Base-by-base conservation (phyloP, 192 early-diverging fungal species). In the Dissophora globulifera region DNA sequence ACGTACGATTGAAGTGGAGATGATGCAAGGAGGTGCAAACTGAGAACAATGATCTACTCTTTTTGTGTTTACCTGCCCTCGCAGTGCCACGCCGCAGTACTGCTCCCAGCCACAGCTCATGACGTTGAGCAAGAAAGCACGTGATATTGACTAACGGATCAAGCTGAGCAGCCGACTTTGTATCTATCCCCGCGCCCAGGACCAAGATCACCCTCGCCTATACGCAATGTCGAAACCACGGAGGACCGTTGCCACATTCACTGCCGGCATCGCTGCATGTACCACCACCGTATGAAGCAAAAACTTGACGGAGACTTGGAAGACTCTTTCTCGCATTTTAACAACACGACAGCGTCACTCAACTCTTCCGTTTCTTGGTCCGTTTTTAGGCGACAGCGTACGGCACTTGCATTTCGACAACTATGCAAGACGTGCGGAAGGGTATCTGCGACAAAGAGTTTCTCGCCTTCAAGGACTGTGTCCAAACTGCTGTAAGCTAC, bases 361-460 rank as follows among this genome's bases (percentile, higher is more conserved):
- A 40, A 13, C 38, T 40, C 38, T 10, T 40, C 8, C 38, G 13
- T 40, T 40, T 40, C 38, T n/a, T n/a, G n/a, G n/a, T n/a, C n/a
- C n/a, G n/a, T 43, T 17, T 9, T 57, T 57, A 76, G 72, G 72
- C 64, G 9, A 45, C 72, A 3, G 64, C 63, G 50, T 76, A 76
- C 46, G 72, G 72, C 23, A 58, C 72, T 3, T 76, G 72, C 43
- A 67, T 76, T 47, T 66, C 72, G 7, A 58, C 50, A 19, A 76
- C 62, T 20, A 76, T 76, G 72, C 51, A 50, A 32, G 72, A 76
- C 23, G 58, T 76, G 9, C 72, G 67, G 38, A 76, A 67, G 33
- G 72, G 72, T 30, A 58, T 67, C 15, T 76, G 72, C 31, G 72
- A 76, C 12, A 76, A 76, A 26, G 63, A 76, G 40, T 76, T 76